Base-by-base conservation (phyloP, 2,329 filamentous ascomycete species). In the Thelonectria discophora region DNA sequence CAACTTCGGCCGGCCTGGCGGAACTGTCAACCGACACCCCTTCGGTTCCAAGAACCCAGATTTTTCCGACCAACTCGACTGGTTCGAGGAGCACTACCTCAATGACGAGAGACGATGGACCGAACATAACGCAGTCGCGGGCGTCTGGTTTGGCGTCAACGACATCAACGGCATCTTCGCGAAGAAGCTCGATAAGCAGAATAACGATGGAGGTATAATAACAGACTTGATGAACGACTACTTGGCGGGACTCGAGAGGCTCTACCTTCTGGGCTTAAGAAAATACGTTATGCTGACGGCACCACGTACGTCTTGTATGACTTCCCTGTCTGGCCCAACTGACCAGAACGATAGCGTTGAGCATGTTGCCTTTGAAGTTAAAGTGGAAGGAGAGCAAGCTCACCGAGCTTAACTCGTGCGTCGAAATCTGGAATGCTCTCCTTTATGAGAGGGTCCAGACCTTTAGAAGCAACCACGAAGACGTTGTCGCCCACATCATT, bases 101-200 rank as follows among this genome's bases (percentile, higher is more conserved):
- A 43, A 54, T 1, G 20, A 24, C 51, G 43, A 45, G 39, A 39
- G 51, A 15, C 32, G 51, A 18, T 54, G 51, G 51, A 54, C 24
- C 5, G 17, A 37, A 5, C 21, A 43, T 24, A 54, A 43, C 24
- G 42, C 51, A 0, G 39, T 54, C 17, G 51, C 51, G 5, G 24
- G 51, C 2, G 39, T 54, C 37, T 54, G 51, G 51, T 54, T 12
- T 24, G 51, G 51, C 18, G 51, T 54, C 27, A 54, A 54, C 51
- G 40, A 54, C 13, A 24, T 54, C 30, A 54, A 54, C 18, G 51
- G 40, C 15, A 54, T 46, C 13, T 54, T 54, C 13, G 27, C 40
- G 2, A 54, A 54, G 30, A 5, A 32, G 12, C 51, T 54, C 18
- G 51, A 54, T 40, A 24, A 17, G 5, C 13, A 24, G 1, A 30